phyloP scores from a whole-genome alignment of 2,329 filamentous ascomycete species.

The Stagonosporopsis cucurbitacearum region DNA sequence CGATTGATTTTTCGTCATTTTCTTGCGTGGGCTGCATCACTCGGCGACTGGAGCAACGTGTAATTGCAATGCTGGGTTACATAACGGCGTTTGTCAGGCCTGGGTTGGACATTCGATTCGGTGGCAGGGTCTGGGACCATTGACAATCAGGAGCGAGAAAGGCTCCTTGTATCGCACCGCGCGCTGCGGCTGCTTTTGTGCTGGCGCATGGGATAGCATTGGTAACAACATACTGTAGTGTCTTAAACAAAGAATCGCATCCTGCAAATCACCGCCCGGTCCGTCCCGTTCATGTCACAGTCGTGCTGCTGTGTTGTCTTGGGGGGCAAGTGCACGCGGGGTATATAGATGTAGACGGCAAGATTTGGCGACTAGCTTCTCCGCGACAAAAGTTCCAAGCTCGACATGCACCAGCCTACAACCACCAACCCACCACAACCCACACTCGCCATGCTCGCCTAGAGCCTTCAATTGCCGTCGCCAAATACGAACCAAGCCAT shows the following conservation, averaged over 20 bases:
- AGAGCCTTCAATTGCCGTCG: neutral
- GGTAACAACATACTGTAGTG: slow-evolving; percentile 39
- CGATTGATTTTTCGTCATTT: slow-evolving; percentile 47
- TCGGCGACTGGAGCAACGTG: slow-evolving; percentile 48
- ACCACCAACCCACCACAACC: slow-evolving; percentile 2
- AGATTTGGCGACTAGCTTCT: slow-evolving; percentile 26
- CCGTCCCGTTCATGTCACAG: neutral
- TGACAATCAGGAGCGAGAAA: slow-evolving; percentile 9
- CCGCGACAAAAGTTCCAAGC: slow-evolving; percentile 32
- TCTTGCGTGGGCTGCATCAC: slow-evolving; percentile 45
- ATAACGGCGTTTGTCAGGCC: slow-evolving; percentile 42
- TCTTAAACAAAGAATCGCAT: slow-evolving; percentile 33
- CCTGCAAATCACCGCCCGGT: slow-evolving; percentile 15
- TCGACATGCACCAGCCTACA: neutral
- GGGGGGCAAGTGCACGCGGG: slow-evolving; percentile 16
- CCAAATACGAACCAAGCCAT: neutral
- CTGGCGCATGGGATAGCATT: slow-evolving; percentile 21
- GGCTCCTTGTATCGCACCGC: slow-evolving; percentile 15
- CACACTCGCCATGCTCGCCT: neutral
- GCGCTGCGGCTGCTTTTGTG: slow-evolving; percentile 18
- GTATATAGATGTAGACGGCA: slow-evolving; percentile 32
- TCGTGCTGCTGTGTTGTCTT: neutral
- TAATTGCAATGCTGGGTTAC: slow-evolving; percentile 27
- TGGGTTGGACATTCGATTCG: slow-evolving; percentile 21
- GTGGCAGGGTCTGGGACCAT: slow-evolving; percentile 17